Percentiles rank a stretch among this genome's conserved stretches.
Evolutionary conservation across 2,329 filamentous ascomycete genomes (phyloP).

Genomic region (Phyllosticta ampelicida): DNA sequence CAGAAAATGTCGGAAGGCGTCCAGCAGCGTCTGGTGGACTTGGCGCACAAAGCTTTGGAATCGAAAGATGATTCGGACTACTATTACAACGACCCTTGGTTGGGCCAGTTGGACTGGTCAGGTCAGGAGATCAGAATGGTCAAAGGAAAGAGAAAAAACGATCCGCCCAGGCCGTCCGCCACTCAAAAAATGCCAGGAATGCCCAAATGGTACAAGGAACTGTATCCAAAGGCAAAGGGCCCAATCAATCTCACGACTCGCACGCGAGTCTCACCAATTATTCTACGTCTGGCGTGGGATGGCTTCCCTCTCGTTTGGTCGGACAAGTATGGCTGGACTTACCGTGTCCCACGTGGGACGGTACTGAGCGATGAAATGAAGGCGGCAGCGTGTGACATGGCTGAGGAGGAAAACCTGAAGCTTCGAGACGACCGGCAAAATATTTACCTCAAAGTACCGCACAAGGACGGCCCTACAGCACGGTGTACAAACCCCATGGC

Average conservation of each 20-base stretch:
- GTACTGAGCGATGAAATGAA: slow-evolving; percentile 48
- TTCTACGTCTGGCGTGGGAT: slow-evolving; percentile 81
- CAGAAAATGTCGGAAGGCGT: slow-evolving; percentile 66
- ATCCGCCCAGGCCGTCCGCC: slow-evolving; percentile 64
- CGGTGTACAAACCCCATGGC: slow-evolving; percentile 81
- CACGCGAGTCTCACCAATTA: slow-evolving; percentile 73
- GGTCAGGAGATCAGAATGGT: slow-evolving; percentile 85
- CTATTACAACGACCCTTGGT: slow-evolving; percentile 77
- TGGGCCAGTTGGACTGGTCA: slow-evolving; percentile 89
- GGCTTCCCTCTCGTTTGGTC: slow-evolving; percentile 87
- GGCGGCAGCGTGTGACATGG: slow-evolving; percentile 53
- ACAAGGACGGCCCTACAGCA: slow-evolving; percentile 83
- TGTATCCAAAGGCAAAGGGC: slow-evolving; percentile 59
- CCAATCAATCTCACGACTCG: slow-evolving; percentile 73
- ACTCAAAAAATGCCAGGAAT: slow-evolving; percentile 89
- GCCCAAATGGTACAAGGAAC: slow-evolving; percentile 91
- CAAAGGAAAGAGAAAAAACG: slow-evolving; percentile 80
- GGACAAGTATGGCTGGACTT: slow-evolving; percentile 86
- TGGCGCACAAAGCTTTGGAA: slow-evolving; percentile 68
- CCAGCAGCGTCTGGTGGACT: slow-evolving; percentile 57
- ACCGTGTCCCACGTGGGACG: slow-evolving; percentile 50
- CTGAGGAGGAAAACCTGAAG: slow-evolving; percentile 56
- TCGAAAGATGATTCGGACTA: slow-evolving; percentile 57
- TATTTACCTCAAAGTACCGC: slow-evolving; percentile 84
- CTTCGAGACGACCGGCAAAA: slow-evolving; percentile 57